Conservation (phyloP, 306 rosid species). For the Purshia tridentata region DNA sequence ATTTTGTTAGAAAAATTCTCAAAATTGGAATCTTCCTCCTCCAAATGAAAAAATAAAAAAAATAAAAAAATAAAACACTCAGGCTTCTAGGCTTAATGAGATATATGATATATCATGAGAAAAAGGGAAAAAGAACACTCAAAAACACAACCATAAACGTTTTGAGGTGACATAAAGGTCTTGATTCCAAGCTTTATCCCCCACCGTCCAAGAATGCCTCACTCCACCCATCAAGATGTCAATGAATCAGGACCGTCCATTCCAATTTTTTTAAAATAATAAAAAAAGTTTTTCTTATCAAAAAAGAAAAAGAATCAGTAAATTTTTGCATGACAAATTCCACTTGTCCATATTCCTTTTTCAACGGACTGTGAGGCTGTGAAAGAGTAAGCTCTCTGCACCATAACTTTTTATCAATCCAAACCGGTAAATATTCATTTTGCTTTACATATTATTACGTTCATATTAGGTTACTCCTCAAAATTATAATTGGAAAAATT, state of each 20-base stretch:
- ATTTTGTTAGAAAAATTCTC: no score
- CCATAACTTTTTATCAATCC: neutral
- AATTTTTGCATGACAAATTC: neutral
- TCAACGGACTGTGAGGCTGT: conserved; percentile 10
- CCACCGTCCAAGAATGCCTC: conserved; percentile 14
- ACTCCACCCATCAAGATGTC: neutral
- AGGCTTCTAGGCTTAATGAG: no score
- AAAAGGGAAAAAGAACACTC: no score
- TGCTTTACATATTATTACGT: no score
- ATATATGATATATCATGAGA: no score
- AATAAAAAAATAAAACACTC: no score
- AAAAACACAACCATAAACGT: neutral
- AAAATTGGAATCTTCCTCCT: no score
- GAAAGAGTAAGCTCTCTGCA: neutral
- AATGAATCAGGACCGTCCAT: conserved; percentile 18
- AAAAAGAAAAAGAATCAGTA: neutral
- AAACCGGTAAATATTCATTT: no score
- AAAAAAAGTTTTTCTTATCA: neutral
- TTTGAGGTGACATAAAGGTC: conserved; percentile 28
- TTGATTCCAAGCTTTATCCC: conserved; percentile 29
- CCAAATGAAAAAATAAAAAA: no score
- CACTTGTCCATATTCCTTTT: neutral
- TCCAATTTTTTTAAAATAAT: neutral
- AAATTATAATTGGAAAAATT: no score
- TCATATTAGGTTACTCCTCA: no score